These are phyloP conservation scores for Metarhizium sp. DNA, from an alignment of 2,329 filamentous ascomycete species.

Conservation along the genomic window DNA sequence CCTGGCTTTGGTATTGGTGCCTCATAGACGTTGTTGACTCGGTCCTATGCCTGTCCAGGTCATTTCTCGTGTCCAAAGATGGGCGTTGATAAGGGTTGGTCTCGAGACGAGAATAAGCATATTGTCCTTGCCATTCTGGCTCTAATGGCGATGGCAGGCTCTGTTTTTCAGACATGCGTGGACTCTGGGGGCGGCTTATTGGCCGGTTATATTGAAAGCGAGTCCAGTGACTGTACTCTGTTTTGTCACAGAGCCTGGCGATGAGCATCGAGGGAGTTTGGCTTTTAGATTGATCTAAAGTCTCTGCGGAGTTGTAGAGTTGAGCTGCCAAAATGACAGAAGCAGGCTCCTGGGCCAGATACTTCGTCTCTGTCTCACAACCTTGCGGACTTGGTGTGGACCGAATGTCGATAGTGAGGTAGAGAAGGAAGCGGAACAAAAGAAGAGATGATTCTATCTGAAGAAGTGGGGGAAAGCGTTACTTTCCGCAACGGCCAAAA, in stretches of 20 bases:
- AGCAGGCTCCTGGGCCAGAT: too few relatives aligned
- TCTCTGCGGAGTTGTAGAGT: not conserved
- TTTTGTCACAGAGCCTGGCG: conserved; percentile 9
- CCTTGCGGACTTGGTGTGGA: too few relatives aligned
- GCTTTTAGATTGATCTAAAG: not conserved
- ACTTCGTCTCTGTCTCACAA: too few relatives aligned
- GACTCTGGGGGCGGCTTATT: conserved; percentile 33
- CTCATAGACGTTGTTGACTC: not conserved
- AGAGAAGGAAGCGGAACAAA: not conserved
- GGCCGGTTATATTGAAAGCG: conserved; percentile 41
- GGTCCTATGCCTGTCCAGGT: not conserved
- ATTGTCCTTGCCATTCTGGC: conserved; percentile 48
- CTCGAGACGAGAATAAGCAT: conserved; percentile 38
- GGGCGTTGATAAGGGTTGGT: conserved; percentile 34
- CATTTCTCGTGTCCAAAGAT: conserved; percentile 25
- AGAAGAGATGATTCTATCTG: too few relatives aligned
- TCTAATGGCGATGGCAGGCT: conserved; percentile 42
- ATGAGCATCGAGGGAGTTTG: conserved; percentile 5
- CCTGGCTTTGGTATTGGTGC: not conserved
- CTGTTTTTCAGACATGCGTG: conserved; percentile 51
- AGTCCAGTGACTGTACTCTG: conserved; percentile 47
- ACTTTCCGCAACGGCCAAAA: too few relatives aligned
- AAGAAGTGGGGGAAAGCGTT: too few relatives aligned
- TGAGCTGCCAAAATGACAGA: not conserved
- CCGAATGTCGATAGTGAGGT: too few relatives aligned